Base-by-base conservation (phyloP, 192 early-diverging fungal genomes). In the Coemansia sp. region DNA sequence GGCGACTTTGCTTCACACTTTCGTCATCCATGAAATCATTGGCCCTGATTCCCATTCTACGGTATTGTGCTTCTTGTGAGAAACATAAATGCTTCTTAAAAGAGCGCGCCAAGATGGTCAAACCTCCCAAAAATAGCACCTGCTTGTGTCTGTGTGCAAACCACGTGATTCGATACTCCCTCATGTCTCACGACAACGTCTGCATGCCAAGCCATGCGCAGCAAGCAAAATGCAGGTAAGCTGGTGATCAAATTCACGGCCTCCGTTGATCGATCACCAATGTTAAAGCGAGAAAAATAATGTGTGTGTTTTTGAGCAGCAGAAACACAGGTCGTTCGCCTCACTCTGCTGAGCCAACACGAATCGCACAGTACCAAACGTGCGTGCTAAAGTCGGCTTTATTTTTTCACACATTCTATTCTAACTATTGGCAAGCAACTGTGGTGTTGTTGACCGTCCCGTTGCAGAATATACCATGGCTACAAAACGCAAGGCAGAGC, bases 381-480 rank as follows among this genome's bases (percentile, higher is more conserved):
- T 46, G 0, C 39, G 11, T 46, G 14, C 39, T 17, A 17, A 10
- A 46, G 17, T 46, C 14, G 39, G 1, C 39, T 46, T 46, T 14
- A 4, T 2, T 17, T 46, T 46, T 46, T 17, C 39, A 46, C 11
- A 7, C 11, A 1, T 14, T 46, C 39, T 3, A 46, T 46, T 46
- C 17, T 14, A 14, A 17, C 39, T 46, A 17, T 46, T 46, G 39
- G 11, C 39, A 7, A 46, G 17, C 39, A 4, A 14, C 39, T 46
- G 39, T 46, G 11, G 9, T 46, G 11, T 46, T 46, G 39, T 14
- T 46, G 39, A 46, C 11, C 8, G 3, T 98, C 60, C 85, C 87
- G 59, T 89, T 97, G 25, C 39, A 46, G 11, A 1, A 17, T 17
- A 46, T 9, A 14, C 39, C 39, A 68, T 69, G 72, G 51, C 72